Conservation (phyloP, 805 yeast species). For the Nakazawaea molendinolei region DNA sequence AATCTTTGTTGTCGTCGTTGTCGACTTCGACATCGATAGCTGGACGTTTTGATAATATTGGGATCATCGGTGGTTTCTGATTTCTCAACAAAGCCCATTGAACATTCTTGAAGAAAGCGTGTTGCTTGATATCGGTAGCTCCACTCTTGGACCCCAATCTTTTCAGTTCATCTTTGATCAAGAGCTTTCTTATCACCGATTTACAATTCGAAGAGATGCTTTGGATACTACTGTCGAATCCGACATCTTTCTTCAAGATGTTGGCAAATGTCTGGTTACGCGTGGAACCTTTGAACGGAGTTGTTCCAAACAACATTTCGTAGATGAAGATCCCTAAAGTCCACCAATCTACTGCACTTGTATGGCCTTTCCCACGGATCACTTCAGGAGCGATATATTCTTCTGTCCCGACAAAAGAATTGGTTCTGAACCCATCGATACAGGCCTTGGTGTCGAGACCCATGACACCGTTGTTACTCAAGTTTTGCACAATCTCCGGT, state of each 20-base stretch:
- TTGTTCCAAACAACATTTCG: slow-evolving; percentile 93
- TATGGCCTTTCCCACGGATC: slow-evolving; percentile 93
- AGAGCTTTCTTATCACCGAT: slow-evolving; percentile 67
- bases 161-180: slow-evolving; percentile 83
- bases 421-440: slow-evolving; percentile 92
- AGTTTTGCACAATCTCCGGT: slow-evolving; percentile 54
- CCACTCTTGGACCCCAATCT: slow-evolving; percentile 90
- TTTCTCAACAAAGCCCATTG: slow-evolving; percentile 95
- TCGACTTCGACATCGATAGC: slow-evolving; percentile 8
- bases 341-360: slow-evolving; percentile 99
- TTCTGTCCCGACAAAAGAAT: slow-evolving; percentile 98
- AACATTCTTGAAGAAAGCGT: slow-evolving; percentile 82
- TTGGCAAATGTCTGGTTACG: slow-evolving; percentile 87
- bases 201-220: slow-evolving; percentile 68
- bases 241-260: slow-evolving; percentile 76
- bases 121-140: slow-evolving; percentile 89
- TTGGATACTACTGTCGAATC: slow-evolving; percentile 57
- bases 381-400: slow-evolving; percentile 99
- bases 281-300: slow-evolving; percentile 92
- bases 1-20: slow-evolving; percentile 14
- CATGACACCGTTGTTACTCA: slow-evolving; percentile 33
- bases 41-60: slow-evolving; percentile 42
- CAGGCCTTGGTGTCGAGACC: slow-evolving; percentile 91
- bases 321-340: slow-evolving; percentile 87
- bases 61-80: slow-evolving; percentile 94